Evolutionary conservation across 2,329 filamentous ascomycete species (phyloP).

Genomic region (Hymenoscyphus fructigenus): DNA sequence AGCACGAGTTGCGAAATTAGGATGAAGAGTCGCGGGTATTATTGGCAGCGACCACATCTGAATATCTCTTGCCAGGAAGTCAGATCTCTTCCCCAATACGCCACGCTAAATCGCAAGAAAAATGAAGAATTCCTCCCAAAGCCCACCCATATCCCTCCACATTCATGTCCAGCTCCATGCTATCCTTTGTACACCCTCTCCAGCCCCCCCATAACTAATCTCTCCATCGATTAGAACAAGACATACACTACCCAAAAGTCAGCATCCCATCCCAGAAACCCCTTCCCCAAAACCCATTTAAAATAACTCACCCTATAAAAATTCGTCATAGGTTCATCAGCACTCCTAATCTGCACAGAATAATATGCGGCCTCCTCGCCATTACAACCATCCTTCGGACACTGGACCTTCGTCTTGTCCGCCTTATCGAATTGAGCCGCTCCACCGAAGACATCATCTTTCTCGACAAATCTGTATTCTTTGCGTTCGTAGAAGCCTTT

Average conservation of each 20-base stretch:
- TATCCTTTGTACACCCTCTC: not conserved
- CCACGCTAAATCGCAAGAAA: slow-evolving; percentile 33
- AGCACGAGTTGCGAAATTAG: not conserved
- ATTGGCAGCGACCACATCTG: not conserved
- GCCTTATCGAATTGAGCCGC: slow-evolving; percentile 89
- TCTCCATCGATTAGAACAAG: slow-evolving; percentile 64
- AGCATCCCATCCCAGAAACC: slow-evolving; percentile 5
- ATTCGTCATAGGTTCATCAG: slow-evolving; percentile 97
- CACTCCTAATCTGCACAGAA: slow-evolving; percentile 95
- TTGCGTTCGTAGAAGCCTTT: slow-evolving; percentile 78
- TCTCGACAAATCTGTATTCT: slow-evolving; percentile 77
- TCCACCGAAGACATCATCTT: slow-evolving; percentile 87
- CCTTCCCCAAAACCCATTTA: not conserved
- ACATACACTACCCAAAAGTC: slow-evolving; percentile 56
- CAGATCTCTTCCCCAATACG: slow-evolving; percentile 15
- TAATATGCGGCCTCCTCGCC: slow-evolving; percentile 88
- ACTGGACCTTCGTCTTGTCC: slow-evolving; percentile 80
- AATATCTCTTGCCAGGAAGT: not conserved
- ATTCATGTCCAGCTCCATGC: not conserved
- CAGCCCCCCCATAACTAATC: slow-evolving; percentile 29
- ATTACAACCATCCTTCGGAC: slow-evolving; percentile 75
- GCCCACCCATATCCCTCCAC: not conserved
- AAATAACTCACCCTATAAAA: slow-evolving; percentile 73
- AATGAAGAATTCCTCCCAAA: slow-evolving; percentile 6
- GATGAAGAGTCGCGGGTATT: not conserved